Conservation (phyloP, 108 stramenopile species). For the Epithemia pelagica region DNA sequence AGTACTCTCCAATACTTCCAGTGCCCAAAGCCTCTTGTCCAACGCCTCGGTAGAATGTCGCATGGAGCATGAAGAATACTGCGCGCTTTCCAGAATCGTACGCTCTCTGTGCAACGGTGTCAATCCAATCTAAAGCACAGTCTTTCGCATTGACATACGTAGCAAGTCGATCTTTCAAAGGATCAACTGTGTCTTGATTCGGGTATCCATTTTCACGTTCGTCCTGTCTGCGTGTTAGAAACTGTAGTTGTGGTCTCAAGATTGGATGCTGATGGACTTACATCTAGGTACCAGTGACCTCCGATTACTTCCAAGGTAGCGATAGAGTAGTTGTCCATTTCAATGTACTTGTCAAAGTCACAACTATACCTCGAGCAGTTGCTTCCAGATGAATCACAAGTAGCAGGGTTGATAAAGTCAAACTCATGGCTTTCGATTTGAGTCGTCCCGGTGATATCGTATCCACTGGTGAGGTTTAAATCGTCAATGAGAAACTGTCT, state of each 20-base stretch:
- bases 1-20: constrained; percentile 1
- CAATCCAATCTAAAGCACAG: constrained; percentile 11
- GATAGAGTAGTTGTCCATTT: constrained; percentile 7
- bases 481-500: not conserved
- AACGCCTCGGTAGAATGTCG: not conserved
- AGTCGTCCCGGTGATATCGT: not conserved
- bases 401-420: not conserved
- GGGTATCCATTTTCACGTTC: not conserved
- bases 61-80: constrained; percentile 2
- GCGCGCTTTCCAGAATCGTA: not conserved
- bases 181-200: constrained; percentile 2
- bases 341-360: constrained; percentile 10
- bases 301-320: constrained; percentile 9
- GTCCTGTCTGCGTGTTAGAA: too few species aligned
- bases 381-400: not conserved
- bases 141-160: constrained; percentile 9
- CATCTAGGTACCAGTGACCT: not conserved
- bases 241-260: too few species aligned
- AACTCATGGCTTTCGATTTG: not conserved
- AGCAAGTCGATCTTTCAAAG: constrained; percentile 1
- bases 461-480: not conserved
- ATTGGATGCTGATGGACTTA: not conserved
- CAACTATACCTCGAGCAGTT: not conserved
- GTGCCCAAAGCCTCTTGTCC: not conserved
- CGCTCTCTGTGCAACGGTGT: not conserved